A percentile compares a stretch with the other conserved stretches of the same genome.
Evolutionary conservation across 805 yeast genomes (phyloP).

Genomic region (Ogataea minuta): DNA sequence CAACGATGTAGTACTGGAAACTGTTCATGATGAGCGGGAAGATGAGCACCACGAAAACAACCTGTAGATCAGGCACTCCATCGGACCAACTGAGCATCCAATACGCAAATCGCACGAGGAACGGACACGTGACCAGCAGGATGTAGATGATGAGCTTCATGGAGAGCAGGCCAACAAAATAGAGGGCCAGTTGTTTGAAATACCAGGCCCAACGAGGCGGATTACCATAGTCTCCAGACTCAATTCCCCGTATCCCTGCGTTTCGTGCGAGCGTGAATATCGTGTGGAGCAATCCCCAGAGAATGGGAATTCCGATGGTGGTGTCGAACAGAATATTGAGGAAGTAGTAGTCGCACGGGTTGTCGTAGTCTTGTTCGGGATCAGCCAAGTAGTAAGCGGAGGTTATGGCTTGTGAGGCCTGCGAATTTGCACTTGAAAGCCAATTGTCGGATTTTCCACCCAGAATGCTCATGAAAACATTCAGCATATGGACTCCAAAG

Average conservation of each 20-base stretch:
- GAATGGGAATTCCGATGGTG: constrained; percentile 85
- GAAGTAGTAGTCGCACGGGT: constrained; percentile 95
- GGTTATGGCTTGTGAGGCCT: too few species aligned
- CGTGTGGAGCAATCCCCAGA: constrained; percentile 55
- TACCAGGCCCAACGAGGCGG: constrained; percentile 65
- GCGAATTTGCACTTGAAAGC: constrained; percentile 4
- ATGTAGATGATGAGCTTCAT: constrained; percentile 58
- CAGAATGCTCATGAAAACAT: constrained; percentile 66
- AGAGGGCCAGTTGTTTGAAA: constrained; percentile 67
- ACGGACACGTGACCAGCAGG: constrained; percentile 58
- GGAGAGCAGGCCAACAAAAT: constrained; percentile 57
- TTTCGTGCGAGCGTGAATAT: constrained; percentile 47
- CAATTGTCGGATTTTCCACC: constrained; percentile 35
- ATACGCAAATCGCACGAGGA: constrained; percentile 67
- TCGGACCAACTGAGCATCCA: constrained; percentile 82
- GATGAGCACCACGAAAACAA: constrained; percentile 81
- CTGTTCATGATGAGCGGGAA: constrained; percentile 74
- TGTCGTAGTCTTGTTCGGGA: constrained; percentile 37
- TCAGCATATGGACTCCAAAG: constrained; percentile 75
- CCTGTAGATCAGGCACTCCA: constrained; percentile 76
- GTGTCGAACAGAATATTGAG: constrained; percentile 86
- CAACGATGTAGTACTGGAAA: constrained; percentile 70
- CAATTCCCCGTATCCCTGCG: constrained; percentile 45
- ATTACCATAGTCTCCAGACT: constrained; percentile 61
- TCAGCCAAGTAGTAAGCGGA: constrained; percentile 11